Percentiles rank a stretch among this genome's conserved stretches.
These are phyloP conservation scores for Gastrodia elata DNA, from an alignment of 106 monocot species.

Conservation along the genomic window DNA sequence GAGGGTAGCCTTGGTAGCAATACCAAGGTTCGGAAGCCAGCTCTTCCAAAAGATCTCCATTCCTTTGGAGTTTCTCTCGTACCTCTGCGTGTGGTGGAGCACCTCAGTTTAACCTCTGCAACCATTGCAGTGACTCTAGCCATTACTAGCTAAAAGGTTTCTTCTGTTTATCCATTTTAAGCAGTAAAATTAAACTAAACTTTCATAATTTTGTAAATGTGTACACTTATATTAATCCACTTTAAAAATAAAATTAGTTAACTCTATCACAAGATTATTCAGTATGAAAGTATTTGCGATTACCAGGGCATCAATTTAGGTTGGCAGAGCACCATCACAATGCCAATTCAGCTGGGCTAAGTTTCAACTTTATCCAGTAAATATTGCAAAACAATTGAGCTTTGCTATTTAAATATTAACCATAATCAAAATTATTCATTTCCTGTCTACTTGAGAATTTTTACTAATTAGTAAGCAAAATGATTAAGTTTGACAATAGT, in stretches of 20 bases:
- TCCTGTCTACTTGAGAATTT: neutral
- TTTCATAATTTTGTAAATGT: neutral
- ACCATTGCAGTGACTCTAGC: neutral
- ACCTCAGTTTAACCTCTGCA: neutral
- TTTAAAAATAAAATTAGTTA: no score
- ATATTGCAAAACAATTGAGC: neutral
- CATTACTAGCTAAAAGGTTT: slow-evolving; percentile 2
- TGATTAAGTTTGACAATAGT: neutral
- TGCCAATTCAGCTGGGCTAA: neutral
- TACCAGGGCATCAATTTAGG: neutral
- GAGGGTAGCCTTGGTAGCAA: slow-evolving; percentile 53
- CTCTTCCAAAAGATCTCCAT: slow-evolving; percentile 94
- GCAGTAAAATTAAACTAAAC: neutral
- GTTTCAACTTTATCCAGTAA: neutral
- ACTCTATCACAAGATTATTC: no score
- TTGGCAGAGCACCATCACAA: neutral
- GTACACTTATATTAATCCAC: neutral
- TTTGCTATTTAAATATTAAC: neutral
- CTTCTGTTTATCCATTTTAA: neutral
- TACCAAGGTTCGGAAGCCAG: slow-evolving; percentile 53
- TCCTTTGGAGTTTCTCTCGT: slow-evolving; percentile 59
- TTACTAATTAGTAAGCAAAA: neutral
- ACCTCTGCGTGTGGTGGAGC: slow-evolving; percentile 31
- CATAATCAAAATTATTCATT: neutral
- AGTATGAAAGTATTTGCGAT: neutral